Conservation (phyloP, 306 rosid species). For the Albizia julibrissin region DNA sequence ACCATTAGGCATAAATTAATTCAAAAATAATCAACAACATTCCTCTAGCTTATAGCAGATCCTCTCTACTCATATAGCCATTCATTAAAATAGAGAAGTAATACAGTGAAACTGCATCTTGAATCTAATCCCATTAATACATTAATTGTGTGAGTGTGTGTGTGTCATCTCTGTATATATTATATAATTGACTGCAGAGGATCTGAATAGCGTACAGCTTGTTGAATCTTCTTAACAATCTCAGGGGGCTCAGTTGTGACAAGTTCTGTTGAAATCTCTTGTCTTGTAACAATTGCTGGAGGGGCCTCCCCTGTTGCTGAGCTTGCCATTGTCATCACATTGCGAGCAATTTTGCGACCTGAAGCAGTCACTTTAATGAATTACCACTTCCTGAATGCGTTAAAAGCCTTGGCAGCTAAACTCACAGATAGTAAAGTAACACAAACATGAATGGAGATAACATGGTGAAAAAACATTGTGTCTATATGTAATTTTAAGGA, state of each 20-base stretch:
- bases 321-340: constrained; percentile 81
- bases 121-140: not conserved
- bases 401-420: not conserved
- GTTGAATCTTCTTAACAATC: constrained; percentile 62
- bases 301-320: constrained; percentile 77
- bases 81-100: not conserved
- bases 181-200: not conserved
- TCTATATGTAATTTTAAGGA: not conserved
- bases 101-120: not conserved
- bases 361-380: constrained; percentile 32
- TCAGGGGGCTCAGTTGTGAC: constrained; percentile 68
- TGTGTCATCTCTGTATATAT: not conserved
- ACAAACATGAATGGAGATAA: not conserved
- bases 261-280: constrained; percentile 67
- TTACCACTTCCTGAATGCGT: not conserved
- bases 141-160: not conserved
- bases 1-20: not conserved
- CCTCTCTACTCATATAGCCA: not conserved
- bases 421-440: not conserved
- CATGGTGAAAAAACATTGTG: not conserved
- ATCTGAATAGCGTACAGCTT: constrained; percentile 46
- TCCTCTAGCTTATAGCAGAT: constrained; percentile 60
- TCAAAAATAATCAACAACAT: not conserved
- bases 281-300: constrained; percentile 76
- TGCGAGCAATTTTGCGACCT: constrained; percentile 80